These are phyloP conservation scores for Inga laurina DNA, from an alignment of 306 rosid genomes.

Conservation along the genomic window DNA sequence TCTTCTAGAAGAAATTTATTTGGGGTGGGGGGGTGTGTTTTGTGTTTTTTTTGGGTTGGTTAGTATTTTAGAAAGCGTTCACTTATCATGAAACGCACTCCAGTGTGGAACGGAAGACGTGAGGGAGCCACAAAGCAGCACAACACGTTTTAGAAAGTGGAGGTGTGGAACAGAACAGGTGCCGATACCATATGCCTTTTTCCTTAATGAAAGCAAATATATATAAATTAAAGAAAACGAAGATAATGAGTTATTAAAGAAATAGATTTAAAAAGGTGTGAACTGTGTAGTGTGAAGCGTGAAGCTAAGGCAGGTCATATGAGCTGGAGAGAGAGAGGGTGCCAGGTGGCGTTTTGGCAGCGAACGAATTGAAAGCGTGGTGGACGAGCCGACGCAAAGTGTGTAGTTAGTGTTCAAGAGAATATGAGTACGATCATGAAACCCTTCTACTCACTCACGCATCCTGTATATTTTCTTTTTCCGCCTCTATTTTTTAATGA, in stretches of 20 bases:
- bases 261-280: not conserved
- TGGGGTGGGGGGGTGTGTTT: no score
- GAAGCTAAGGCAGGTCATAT: not conserved
- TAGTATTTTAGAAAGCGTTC: not conserved
- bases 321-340: not conserved
- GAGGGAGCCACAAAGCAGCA: not conserved
- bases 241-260: not conserved
- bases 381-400: not conserved
- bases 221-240: no score
- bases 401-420: not conserved
- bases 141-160: not conserved
- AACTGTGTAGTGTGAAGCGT: not conserved
- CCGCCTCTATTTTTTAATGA: not conserved
- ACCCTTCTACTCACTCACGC: not conserved
- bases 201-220: no score
- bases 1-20: no score
- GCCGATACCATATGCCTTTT: not conserved
- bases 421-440: not conserved
- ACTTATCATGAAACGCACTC: not conserved
- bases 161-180: not conserved
- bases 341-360: slow-evolving; percentile 3
- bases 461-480: no score
- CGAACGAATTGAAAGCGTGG: not conserved
- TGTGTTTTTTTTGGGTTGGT: no score
- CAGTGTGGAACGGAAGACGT: not conserved